Evolutionary conservation across 1,139 yeast species (phyloP), one percentile per base, ranked within the genome.

Genomic region (Taphrina betulina): DNA sequence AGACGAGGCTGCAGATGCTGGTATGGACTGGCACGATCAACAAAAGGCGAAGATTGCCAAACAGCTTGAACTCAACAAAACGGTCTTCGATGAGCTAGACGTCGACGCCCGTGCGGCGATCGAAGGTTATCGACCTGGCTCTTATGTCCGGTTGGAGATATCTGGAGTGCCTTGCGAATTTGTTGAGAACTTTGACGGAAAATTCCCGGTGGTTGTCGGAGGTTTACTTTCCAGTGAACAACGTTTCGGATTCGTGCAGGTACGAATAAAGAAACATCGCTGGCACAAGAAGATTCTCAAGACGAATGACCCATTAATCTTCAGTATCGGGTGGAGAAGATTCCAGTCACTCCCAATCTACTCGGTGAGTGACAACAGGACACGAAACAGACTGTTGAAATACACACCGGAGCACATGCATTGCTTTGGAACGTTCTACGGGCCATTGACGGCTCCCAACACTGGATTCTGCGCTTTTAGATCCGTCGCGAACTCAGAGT

Each of bases 331-430:
- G 33, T 94, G 98, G 99, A 81, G 99, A 74, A 79, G 99, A 71
- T 94, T 94, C 75, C 99, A 94, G 72, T 89, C 98, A 0, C 74
- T 92, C 57, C 99, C 99, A 10, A 79, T 94, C 35, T 94, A 90
- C 69, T 89, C 98, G 3, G 94, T 98, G 0, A 83, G 95, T 3
- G 99, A 94, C 71, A 92, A 97, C 3, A 78, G 99, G 72, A 90
- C 98, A 3, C 81, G 99, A 75, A 92, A 89, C 66, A 84, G 98
- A 75, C 87, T 94, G 96, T 78, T 94, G 72, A 94, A 94, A 69
- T 94, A 94, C 68, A 92, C 98, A 0, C 98, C 98, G 4, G 99
- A 94, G 67, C 99, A 94, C 70, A 89, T 96, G 42, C 92, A 86
- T 70, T 94, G 98, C 76, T 84, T 84, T 68, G 96, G 96, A 0